phyloP scores from a whole-genome alignment of 106 monocot genomes.

The Alisma plantagoaquatica region DNA sequence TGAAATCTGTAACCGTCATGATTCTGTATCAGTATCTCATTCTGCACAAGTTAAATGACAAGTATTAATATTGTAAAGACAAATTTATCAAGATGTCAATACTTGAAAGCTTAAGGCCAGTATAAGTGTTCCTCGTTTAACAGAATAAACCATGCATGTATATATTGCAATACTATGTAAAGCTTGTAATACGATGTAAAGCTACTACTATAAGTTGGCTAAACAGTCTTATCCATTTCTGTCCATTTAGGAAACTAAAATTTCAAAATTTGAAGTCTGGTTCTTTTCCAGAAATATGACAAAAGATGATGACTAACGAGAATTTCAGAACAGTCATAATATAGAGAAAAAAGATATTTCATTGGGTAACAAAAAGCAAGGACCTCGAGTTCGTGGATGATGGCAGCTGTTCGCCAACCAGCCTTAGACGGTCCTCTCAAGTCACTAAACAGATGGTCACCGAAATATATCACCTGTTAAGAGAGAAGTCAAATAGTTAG shows the following conservation, averaged over 20 bases:
- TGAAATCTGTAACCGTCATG: slow-evolving; percentile 66
- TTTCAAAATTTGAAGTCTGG: too few species aligned
- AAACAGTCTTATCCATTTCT: too few species aligned
- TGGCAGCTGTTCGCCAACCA: slow-evolving; percentile 98
- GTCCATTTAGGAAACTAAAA: too few species aligned
- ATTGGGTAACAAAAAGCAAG: background rate
- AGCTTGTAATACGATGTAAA: too few species aligned
- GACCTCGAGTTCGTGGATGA: slow-evolving; percentile 97
- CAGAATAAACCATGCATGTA: too few species aligned
- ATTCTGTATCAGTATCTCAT: slow-evolving; percentile 82
- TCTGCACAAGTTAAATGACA: slow-evolving; percentile 34
- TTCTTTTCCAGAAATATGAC: too few species aligned
- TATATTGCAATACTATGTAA: too few species aligned
- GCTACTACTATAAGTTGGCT: too few species aligned
- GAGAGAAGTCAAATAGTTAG: slow-evolving; percentile 7
- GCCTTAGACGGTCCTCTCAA: slow-evolving; percentile 92
- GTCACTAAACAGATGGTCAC: slow-evolving; percentile 96
- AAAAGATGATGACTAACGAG: too few species aligned
- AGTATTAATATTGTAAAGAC: background rate
- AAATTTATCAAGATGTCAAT: too few species aligned
- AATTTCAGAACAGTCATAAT: background rate
- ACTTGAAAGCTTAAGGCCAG: too few species aligned
- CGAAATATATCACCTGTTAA: slow-evolving; percentile 94
- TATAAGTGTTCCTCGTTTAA: too few species aligned
- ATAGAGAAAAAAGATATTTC: background rate